Percentiles rank a stretch among this genome's conserved stretches.
phyloP scores from a whole-genome alignment of 1,284 basidiomycete genomes.

The Coriolopsis trogii region DNA sequence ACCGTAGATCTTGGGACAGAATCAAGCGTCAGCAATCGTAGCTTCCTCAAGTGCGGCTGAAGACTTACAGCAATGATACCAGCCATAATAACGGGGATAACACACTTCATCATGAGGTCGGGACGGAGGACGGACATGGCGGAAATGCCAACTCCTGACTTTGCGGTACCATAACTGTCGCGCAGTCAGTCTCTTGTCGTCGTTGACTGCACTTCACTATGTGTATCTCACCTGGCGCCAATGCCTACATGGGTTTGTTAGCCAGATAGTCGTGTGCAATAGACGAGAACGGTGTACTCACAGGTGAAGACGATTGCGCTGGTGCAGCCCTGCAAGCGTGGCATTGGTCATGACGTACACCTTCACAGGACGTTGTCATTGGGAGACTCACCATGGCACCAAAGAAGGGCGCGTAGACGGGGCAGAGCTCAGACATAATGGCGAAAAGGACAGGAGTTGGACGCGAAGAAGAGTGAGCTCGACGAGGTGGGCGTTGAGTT shows the following conservation, averaged over 20 bases:
- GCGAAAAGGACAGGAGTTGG: slow-evolving; percentile 21
- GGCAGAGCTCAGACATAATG: slow-evolving; percentile 86
- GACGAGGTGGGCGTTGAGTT: slow-evolving; percentile 21
- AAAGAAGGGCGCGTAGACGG: slow-evolving; percentile 96
- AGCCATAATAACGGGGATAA: slow-evolving; percentile 98
- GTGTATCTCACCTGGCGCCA: slow-evolving; percentile 63
- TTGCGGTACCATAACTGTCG: slow-evolving; percentile 89
- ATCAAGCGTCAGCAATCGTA: not conserved
- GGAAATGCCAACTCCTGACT: slow-evolving; percentile 98
- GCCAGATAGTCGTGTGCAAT: slow-evolving; percentile 22
- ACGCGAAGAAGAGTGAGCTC: slow-evolving; percentile 15
- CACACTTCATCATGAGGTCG: slow-evolving; percentile 94
- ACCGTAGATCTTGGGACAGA: slow-evolving; percentile 68
- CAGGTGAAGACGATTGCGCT: slow-evolving; percentile 98
- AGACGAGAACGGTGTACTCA: slow-evolving; percentile 53
- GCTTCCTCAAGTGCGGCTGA: too few relatives aligned
- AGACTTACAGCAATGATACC: slow-evolving; percentile 93
- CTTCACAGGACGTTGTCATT: not conserved
- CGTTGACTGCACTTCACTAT: not conserved
- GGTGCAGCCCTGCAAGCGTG: slow-evolving; percentile 78
- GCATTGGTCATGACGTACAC: slow-evolving; percentile 19
- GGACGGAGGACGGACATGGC: slow-evolving; percentile 97
- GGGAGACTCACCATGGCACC: slow-evolving; percentile 83
- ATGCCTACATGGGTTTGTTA: slow-evolving; percentile 49
- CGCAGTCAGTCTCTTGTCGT: slow-evolving; percentile 1